Percentiles rank a stretch among this genome's conserved stretches.
Conservation (phyloP, 2,329 filamentous ascomycete species). For the Colletotrichum gigasporum region DNA sequence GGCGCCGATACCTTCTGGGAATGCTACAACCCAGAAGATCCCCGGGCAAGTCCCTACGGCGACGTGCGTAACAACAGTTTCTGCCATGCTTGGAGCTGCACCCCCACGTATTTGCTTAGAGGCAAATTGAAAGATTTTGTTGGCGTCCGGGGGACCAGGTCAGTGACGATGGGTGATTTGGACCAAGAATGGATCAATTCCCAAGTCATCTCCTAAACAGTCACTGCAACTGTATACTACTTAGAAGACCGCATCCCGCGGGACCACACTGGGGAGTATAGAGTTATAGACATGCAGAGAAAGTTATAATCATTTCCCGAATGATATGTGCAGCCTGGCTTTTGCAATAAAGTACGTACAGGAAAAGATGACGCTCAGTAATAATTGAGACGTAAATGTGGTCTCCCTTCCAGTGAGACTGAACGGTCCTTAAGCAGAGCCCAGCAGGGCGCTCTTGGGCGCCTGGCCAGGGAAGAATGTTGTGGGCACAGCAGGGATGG, state of each 20-base stretch:
- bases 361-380: not conserved
- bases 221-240: too few species aligned
- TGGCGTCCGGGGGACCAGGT: not conserved
- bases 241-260: not conserved
- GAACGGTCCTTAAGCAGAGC: not conserved
- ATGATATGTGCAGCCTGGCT: slow-evolving; percentile 2
- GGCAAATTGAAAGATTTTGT: slow-evolving; percentile 20
- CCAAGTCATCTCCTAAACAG: not conserved
- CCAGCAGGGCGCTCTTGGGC: slow-evolving; percentile 9
- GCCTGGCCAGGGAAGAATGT: slow-evolving; percentile 23
- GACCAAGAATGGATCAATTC: slow-evolving; percentile 15
- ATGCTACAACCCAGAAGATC: slow-evolving; percentile 39
- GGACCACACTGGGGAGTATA: not conserved
- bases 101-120: slow-evolving; percentile 40
- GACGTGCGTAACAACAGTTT: slow-evolving; percentile 44
- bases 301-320: slow-evolving; percentile 7
- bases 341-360: slow-evolving; percentile 17
- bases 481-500: slow-evolving; percentile 21
- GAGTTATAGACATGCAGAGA: not conserved
- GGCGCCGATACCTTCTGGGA: slow-evolving; percentile 46
- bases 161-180: slow-evolving; percentile 9
- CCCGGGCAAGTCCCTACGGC: slow-evolving; percentile 41
- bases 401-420: too few species aligned
- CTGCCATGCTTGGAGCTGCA: slow-evolving; percentile 46
- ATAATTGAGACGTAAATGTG: too few species aligned